Base-by-base conservation (phyloP, 768 basidiomycete species). In the Ephemerocybe angulata region DNA sequence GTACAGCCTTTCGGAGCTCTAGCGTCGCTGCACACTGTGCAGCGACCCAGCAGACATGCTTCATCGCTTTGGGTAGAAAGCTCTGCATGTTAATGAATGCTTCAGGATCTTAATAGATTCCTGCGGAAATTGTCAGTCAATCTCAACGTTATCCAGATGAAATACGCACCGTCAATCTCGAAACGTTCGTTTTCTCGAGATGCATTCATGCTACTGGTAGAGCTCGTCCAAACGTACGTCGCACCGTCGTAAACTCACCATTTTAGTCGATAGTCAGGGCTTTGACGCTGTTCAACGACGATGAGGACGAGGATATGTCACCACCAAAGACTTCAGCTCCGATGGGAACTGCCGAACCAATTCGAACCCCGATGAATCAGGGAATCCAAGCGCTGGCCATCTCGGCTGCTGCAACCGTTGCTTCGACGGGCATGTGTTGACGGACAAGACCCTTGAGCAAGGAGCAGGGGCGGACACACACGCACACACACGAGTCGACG, bases 1-100 rank as follows among this genome's bases (percentile, higher is more conserved):
- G 71, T 69, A 72, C n/a, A n/a, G n/a, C n/a, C n/a, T 74, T 70
- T 76, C 78, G 79, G 81, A 82, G 81, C 80, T 79, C 77, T 78
- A 80, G 70, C 68, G 76, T 72, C 70, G 63, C n/a, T 71, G 67
- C 70, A 62, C 50, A 46, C 43, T 53, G 62, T 48, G 53, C 65
- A 66, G 67, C 63, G 63, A 67, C 73, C 70, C 74, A 75, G 73
- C 72, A 71, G 50, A 30, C 58, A 67, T 67, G 71, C 72, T 58
- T 78, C 76, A 67, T 76, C 55, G 71, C 74, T 38, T 11, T 29
- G 46, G 24, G 17, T 10, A 31, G 49, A 33, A 43, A 52, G 44
- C 38, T 21, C 12, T n/a, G 43, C 43, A 44, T 57, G 60, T 66
- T 65, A 66, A 58, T 58, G 61, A 60, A 65, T 62, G 65, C 66